Conservation (phyloP, 176 grass and related monocot species). For the Paspalum notatum region DNA sequence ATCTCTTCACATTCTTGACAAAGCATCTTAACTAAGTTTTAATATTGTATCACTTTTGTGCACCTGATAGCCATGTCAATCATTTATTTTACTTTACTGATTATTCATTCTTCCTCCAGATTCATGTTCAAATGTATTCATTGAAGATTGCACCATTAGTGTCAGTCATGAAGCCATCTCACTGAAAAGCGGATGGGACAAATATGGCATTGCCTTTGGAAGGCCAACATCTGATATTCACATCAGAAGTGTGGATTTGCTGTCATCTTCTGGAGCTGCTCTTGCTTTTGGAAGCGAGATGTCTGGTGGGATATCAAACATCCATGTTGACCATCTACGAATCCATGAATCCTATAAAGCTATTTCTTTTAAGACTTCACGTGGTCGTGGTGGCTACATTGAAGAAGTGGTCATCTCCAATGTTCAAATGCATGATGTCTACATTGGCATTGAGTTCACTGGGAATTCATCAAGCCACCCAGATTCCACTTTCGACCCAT, state of each 20-base stretch:
- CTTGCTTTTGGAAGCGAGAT: constrained; percentile 91
- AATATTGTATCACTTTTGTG: not conserved
- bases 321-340: constrained; percentile 47
- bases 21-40: constrained; percentile 12
- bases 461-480: constrained; percentile 65
- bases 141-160: constrained; percentile 66
- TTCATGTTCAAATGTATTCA: constrained; percentile 79
- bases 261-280: constrained; percentile 62
- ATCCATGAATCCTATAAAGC: constrained; percentile 61
- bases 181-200: constrained; percentile 86
- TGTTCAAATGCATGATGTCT: constrained; percentile 64
- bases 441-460: constrained; percentile 66
- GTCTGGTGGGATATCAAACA: constrained; percentile 80
- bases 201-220: constrained; percentile 75
- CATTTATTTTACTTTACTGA: constrained; percentile 13
- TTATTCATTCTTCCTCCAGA: constrained; percentile 50
- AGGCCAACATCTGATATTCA: constrained; percentile 56
- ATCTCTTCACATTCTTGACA: constrained; percentile 12
- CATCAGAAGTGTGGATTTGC: constrained; percentile 69
- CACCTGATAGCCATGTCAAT: not conserved
- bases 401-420: constrained; percentile 57
- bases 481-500: constrained; percentile 60
- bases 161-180: constrained; percentile 81
- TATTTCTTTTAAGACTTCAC: constrained; percentile 68
- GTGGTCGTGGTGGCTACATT: constrained; percentile 72